Evolutionary conservation across 352 stramenopile species (phyloP), one percentile per base, ranked within the genome.

Genomic region (Globisporangium heterothallicum): DNA sequence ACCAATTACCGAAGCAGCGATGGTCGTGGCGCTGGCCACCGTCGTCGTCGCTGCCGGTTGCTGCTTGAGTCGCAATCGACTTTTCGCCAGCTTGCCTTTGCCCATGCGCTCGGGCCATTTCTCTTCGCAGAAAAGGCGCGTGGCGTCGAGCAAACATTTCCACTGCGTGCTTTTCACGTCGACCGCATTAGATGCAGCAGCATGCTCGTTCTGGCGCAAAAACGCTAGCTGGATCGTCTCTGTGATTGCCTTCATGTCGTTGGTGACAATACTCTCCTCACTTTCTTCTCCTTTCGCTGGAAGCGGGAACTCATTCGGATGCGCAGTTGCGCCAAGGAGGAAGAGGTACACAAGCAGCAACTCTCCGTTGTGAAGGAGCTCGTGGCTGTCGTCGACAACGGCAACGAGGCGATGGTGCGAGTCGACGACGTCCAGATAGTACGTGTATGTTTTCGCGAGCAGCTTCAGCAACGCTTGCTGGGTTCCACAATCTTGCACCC

Each of bases 61-160:
- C 16, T 21, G 12, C 40, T 78, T 82, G 3, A 45, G 24, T 21
- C 66, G 57, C 10, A 54, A 25, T 8, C 59, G 61, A 10, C 63
- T 72, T 46, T 78, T 80, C 5, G 45, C 14, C 1, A 42, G 6
- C 32, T 81, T 80, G 19, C 57, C 49, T 42, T 82, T 82, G 18
- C 74, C 67, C 42, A 60, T 66, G 14, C 75, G 78, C 36, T 89
- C 74, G 5, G 76, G 76, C 78, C 78, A 89, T 42, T 69, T 72
- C 6, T 73, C 66, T 61, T 89, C 78, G 32, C 78, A 89, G 43
- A 80, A 85, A 4, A 51, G 52, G 8, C 63, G 70, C 10, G 75
- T 57, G 5, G 69, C 62, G 9, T 64, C 50, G 14, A 79, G 27
- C 21, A 81, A 68, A 3, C 50, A 10, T 19, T 58, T 61, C 78